These are phyloP conservation scores for Niveomyces coronatus DNA, from an alignment of 2,329 filamentous ascomycete species.

Conservation along the genomic window DNA sequence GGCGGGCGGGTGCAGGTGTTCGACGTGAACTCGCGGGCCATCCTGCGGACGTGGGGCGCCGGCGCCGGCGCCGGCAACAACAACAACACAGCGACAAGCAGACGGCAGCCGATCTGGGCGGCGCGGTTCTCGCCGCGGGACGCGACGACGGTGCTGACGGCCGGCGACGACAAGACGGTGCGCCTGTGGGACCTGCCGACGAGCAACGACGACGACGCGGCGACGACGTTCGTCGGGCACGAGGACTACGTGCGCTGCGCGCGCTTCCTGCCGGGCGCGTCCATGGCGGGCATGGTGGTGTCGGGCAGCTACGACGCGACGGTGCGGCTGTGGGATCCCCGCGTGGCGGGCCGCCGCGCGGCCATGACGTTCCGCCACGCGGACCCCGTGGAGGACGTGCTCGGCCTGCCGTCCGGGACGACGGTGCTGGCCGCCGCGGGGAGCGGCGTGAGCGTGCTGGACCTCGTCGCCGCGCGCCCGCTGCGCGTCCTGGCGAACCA, in stretches of 20 bases:
- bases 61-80: no score
- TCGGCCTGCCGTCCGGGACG: constrained; percentile 78
- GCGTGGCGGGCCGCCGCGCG: constrained; percentile 51
- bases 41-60: constrained; percentile 96
- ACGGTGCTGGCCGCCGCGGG: constrained; percentile 77
- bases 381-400: constrained; percentile 79
- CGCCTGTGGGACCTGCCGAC: constrained; percentile 88
- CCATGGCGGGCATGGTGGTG: constrained; percentile 63
- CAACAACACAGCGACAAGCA: constrained; percentile 87
- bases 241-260: constrained; percentile 86
- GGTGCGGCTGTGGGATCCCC: constrained; percentile 86
- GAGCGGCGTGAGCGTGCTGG: constrained; percentile 80
- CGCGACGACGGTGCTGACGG: constrained; percentile 76
- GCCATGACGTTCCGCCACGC: constrained; percentile 94
- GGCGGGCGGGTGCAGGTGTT: constrained; percentile 91
- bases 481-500: constrained; percentile 84
- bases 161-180: constrained; percentile 87
- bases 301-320: constrained; percentile 94
- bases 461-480: constrained; percentile 83
- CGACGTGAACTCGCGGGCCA: constrained; percentile 76
- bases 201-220: constrained; percentile 63
- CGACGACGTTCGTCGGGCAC: constrained; percentile 74
- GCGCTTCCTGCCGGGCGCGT: constrained; percentile 71
- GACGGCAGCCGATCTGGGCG: constrained; percentile 83
- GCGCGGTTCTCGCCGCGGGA: constrained; percentile 88